Base-by-base conservation (phyloP, 345 rosid species). In the Turritis glabra region DNA sequence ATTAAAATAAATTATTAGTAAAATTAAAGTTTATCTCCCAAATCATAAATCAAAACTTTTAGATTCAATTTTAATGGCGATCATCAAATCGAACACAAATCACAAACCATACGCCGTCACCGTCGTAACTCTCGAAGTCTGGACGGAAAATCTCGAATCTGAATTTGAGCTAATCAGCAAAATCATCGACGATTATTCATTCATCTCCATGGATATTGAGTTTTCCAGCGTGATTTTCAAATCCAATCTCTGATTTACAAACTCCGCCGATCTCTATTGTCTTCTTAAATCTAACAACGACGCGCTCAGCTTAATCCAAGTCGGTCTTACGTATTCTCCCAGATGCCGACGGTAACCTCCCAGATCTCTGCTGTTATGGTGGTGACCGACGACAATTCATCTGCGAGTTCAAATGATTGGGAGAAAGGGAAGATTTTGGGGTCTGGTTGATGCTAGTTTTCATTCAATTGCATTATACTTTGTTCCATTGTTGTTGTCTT, bases 201-300 rank as follows among this genome's bases (percentile, higher is more conserved):
- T 86, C 41, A 77, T 89, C n/a, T 85, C 97, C 5, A 91, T 93
- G 97, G 97, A 93, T 66, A 93, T 97, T 0, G 96, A 93, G 67
- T 93, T 93, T 29, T 96, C 96, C 22, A 96, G 98, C 17, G 30
- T 93, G 25, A 83, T 93, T 8, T 80, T 80, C 0, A 27, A 56
- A 14, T 71, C 71, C 7, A 84, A 43, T 53, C 33, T 11, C 75
- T 80, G 74, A 12, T 75, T 48, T 23, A 68, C 38, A 7, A 74
- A 67, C 30, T 87, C 97, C 1, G 65, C 71, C 12, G 89, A 85
- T 43, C 92, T 81, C 62, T 93, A 93, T 84, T 21, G 62, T 73
- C 47, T 84, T 29, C 80, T 93, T 22, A 93, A 93, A 75, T 74
- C 88, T 27, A 93, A 93, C 82, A 94, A 91, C 6, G 96, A 93